Evolutionary conservation across 2,329 filamentous ascomycete species (phyloP).

Genomic region (Exophiala xenobiotica): DNA sequence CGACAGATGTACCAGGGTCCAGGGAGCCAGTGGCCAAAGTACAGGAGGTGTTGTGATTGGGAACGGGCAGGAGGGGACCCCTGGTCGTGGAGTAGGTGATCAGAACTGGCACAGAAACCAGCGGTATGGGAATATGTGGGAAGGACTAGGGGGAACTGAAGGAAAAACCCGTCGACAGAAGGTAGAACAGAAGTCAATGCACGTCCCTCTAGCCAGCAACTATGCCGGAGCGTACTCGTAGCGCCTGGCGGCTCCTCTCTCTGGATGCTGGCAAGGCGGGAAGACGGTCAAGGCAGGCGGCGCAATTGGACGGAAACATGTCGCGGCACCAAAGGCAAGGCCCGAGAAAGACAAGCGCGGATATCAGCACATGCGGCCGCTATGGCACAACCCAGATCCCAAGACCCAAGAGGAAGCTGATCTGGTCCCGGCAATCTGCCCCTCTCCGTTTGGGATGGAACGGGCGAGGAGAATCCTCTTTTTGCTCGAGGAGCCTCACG

Average conservation of each 20-base stretch:
- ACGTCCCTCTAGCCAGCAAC: background rate
- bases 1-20: conserved; percentile 19
- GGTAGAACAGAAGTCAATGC: background rate
- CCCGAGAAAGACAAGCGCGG: conserved; percentile 18
- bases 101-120: conserved; percentile 13
- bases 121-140: conserved; percentile 8
- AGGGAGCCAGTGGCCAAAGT: conserved; percentile 19
- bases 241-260: background rate
- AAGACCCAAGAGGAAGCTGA: conserved; percentile 3
- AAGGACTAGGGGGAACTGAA: background rate
- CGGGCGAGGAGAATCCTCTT: conserved; percentile 8
- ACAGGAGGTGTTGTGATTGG: conserved; percentile 15
- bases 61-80: conserved; percentile 8
- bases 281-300: background rate
- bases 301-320: conserved; percentile 21
- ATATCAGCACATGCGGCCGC: conserved; percentile 10
- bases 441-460: background rate
- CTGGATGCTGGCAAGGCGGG: background rate
- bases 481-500: background rate
- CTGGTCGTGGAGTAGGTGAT: conserved; percentile 13
- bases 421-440: conserved; percentile 13
- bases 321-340: conserved; percentile 15
- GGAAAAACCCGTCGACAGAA: conserved; percentile 4
- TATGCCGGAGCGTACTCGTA: no score
- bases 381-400: conserved; percentile 3